phyloP scores from a whole-genome alignment of 2,329 filamentous ascomycete genomes.

The Fusarium napiforme region DNA sequence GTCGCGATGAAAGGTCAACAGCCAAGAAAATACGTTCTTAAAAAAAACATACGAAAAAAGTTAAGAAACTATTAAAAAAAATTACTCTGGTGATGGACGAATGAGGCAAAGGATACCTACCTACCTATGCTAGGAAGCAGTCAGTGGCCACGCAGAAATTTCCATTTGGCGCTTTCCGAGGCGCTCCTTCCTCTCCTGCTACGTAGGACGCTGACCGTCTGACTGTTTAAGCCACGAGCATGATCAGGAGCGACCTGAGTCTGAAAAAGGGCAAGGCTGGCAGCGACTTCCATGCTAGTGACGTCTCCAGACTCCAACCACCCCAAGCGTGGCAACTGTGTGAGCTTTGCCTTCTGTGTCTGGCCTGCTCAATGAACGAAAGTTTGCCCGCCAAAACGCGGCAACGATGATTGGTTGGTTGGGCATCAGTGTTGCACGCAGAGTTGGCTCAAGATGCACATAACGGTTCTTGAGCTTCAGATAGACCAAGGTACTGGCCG shows the following conservation, averaged over 20 bases:
- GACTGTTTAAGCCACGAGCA: conserved; percentile 29
- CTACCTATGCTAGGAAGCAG: conserved; percentile 3
- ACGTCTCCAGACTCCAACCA: conserved; percentile 35
- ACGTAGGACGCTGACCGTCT: conserved; percentile 3
- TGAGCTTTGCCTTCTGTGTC: not conserved
- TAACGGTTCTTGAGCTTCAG: not conserved
- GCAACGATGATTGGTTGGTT: conserved; percentile 17
- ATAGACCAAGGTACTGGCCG: not conserved
- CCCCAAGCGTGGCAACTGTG: conserved; percentile 26
- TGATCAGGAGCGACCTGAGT: conserved; percentile 13
- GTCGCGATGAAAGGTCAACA: not conserved
- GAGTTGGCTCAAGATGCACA: conserved; percentile 1
- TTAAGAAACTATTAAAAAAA: not conserved
- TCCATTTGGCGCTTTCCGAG: conserved; percentile 9
- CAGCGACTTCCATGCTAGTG: conserved; percentile 26
- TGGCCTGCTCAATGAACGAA: not conserved
- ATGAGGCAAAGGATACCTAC: conserved; percentile 11
- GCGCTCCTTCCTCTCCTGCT: conserved; percentile 6
- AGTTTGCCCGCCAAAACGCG: conserved; percentile 9
- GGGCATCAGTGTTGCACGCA: not conserved
- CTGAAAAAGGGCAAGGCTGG: conserved; percentile 34
- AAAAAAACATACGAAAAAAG: not conserved
- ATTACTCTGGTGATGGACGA: conserved; percentile 4
- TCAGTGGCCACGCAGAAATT: conserved; percentile 33
- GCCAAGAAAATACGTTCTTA: not conserved